Conservation (phyloP, 169 alveolate genomes). For the Plasmodium relictum region DNA sequence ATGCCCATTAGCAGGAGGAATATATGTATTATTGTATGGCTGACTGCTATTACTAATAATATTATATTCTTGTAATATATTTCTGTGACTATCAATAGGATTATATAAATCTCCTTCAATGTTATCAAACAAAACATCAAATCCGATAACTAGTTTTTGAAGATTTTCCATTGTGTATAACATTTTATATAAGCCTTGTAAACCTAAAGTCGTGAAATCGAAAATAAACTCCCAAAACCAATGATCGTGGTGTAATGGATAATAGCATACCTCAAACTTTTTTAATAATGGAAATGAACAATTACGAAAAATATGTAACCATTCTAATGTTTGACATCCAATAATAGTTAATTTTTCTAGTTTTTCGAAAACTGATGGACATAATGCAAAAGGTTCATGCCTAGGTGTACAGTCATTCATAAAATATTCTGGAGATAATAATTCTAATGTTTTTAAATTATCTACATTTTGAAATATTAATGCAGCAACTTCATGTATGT, state of each 20-base stretch:
- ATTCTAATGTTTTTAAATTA: constrained; percentile 65
- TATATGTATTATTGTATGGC: constrained; percentile 17
- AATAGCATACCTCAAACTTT: constrained; percentile 67
- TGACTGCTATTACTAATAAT: constrained; percentile 17
- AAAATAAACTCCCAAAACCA: constrained; percentile 77
- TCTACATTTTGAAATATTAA: constrained; percentile 68
- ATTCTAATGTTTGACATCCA: constrained; percentile 75
- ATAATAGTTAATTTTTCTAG: constrained; percentile 71
- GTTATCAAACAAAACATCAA: constrained; percentile 66
- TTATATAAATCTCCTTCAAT: constrained; percentile 60
- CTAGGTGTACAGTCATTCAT: constrained; percentile 76
- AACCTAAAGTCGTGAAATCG: constrained; percentile 68
- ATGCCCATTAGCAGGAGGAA: constrained; percentile 70
- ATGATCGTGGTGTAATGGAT: constrained; percentile 76
- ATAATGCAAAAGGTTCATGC: constrained; percentile 73
- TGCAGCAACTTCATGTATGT: constrained; percentile 77
- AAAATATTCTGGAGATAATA: constrained; percentile 69
- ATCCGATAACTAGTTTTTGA: constrained; percentile 56
- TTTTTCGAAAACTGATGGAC: constrained; percentile 57
- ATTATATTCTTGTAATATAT: constrained; percentile 41
- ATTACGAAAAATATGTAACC: constrained; percentile 76
- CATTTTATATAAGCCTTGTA: constrained; percentile 67
- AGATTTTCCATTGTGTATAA: constrained; percentile 76
- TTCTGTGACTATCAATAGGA: constrained; percentile 73
- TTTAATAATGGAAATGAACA: constrained; percentile 74